Percentiles rank a stretch among this genome's conserved stretches.
phyloP scores from a whole-genome alignment of 805 yeast species.

The Candida ulmi region DNA sequence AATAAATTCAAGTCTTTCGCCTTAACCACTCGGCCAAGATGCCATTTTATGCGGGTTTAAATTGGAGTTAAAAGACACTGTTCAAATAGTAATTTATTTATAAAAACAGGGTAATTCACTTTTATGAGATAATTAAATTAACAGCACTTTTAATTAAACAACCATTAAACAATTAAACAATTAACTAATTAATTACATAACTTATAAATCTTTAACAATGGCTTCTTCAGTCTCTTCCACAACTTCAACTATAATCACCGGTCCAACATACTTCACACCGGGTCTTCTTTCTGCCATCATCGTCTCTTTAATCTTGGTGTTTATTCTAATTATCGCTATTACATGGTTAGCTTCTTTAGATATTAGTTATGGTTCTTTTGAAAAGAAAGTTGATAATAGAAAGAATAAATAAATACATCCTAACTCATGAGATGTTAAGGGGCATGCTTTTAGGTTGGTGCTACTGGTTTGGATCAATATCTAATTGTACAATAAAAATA shows the following conservation, averaged over 20 bases:
- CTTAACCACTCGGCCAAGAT: constrained; percentile 41
- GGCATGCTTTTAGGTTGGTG: too few species aligned
- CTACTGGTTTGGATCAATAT: too few species aligned
- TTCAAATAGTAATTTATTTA: too few species aligned
- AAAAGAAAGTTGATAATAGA: constrained; percentile 54
- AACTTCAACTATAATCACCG: constrained; percentile 10
- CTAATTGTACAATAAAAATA: too few species aligned
- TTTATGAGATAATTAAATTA: too few species aligned
- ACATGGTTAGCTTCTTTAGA: constrained; percentile 66
- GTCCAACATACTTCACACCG: constrained; percentile 58
- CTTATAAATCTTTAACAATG: too few species aligned
- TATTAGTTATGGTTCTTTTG: constrained; percentile 79
- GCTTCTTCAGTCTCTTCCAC: constrained; percentile 14
- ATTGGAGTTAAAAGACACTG: too few species aligned
- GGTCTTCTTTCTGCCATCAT: constrained; percentile 76
- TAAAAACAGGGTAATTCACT: too few species aligned
- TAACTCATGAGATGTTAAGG: too few species aligned
- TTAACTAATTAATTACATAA: too few species aligned
- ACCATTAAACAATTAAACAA: too few species aligned
- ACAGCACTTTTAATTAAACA: too few species aligned
- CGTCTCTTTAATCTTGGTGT: constrained; percentile 55
- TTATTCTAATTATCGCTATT: constrained; percentile 55
- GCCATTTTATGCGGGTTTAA: constrained; percentile 15
- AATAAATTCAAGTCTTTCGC: constrained; percentile 34
- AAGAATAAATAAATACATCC: constrained; percentile 17